These are phyloP conservation scores for Epipyxis sp. DNA, from an alignment of 108 stramenopile genomes.

Conservation along the genomic window DNA sequence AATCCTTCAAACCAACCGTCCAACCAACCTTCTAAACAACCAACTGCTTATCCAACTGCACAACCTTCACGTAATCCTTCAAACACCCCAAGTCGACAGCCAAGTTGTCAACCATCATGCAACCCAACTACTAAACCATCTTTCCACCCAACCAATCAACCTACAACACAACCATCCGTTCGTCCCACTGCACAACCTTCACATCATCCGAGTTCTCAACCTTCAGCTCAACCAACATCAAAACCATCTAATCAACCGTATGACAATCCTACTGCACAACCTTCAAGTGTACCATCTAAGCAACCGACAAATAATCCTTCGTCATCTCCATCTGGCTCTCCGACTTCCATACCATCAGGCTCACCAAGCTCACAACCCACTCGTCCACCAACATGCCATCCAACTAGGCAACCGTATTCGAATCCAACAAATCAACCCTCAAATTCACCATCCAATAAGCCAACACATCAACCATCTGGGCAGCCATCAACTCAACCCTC, in stretches of 20 bases:
- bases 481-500: too few species aligned
- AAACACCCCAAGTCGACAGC: not conserved
- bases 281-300: conserved; percentile 4
- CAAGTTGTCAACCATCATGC: not conserved
- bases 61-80: too few species aligned
- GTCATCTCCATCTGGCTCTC: not conserved
- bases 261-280: not conserved
- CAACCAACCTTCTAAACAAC: too few species aligned
- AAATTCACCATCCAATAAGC: too few species aligned
- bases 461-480: too few species aligned
- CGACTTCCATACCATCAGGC: not conserved
- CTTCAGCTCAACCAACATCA: not conserved
- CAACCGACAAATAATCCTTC: not conserved
- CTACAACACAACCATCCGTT: not conserved
- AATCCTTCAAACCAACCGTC: too few species aligned
- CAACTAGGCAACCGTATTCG: too few species aligned
- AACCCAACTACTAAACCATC: not conserved
- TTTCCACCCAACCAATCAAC: not conserved
- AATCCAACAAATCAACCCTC: too few species aligned
- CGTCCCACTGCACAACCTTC: not conserved
- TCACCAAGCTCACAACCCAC: conserved; percentile 22
- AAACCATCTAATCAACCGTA: not conserved
- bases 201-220: not conserved
- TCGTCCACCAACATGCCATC: too few species aligned
- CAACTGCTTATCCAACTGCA: not conserved